These are phyloP conservation scores for Pogostemon cablin DNA, from an alignment of 257 asterid genomes.

Conservation along the genomic window DNA sequence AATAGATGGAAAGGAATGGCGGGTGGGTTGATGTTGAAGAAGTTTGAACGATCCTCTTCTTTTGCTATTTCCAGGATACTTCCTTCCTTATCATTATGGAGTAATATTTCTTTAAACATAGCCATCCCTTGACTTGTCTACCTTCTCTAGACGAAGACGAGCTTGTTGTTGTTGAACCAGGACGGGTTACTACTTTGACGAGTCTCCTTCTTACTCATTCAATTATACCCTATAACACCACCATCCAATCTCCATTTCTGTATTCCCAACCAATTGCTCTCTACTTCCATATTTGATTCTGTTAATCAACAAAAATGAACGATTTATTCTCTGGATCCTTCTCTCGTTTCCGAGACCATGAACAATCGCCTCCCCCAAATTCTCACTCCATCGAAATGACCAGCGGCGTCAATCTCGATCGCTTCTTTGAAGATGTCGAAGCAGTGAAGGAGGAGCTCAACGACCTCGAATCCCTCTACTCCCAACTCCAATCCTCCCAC, in stretches of 20 bases:
- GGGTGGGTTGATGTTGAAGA: too few relatives aligned
- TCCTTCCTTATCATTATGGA: constrained; percentile 19
- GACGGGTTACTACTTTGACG: constrained; percentile 43
- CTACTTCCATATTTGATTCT: neutral
- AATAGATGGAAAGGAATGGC: too few relatives aligned
- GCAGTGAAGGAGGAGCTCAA: constrained; percentile 65
- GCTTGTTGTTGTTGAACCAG: constrained; percentile 14
- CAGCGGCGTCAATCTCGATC: constrained; percentile 60
- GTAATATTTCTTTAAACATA: constrained; percentile 2
- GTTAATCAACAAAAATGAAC: constrained; percentile 43
- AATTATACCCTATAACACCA: constrained; percentile 1
- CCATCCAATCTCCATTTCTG: neutral
- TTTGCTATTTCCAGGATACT: constrained; percentile 35
- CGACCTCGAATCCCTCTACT: constrained; percentile 57
- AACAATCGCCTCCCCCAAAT: constrained; percentile 47
- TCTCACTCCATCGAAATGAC: constrained; percentile 51
- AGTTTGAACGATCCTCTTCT: too few relatives aligned
- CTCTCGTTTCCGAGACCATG: constrained; percentile 57
- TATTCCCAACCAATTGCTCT: too few relatives aligned
- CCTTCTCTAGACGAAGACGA: neutral
- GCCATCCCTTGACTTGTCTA: constrained; percentile 48
- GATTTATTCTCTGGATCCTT: constrained; percentile 73
- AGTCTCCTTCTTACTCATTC: constrained; percentile 42
- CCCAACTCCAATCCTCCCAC: constrained; percentile 54
- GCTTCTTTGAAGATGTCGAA: constrained; percentile 72